phyloP scores from a whole-genome alignment of 306 rosid species.

The Citrullus mucosospermus region DNA sequence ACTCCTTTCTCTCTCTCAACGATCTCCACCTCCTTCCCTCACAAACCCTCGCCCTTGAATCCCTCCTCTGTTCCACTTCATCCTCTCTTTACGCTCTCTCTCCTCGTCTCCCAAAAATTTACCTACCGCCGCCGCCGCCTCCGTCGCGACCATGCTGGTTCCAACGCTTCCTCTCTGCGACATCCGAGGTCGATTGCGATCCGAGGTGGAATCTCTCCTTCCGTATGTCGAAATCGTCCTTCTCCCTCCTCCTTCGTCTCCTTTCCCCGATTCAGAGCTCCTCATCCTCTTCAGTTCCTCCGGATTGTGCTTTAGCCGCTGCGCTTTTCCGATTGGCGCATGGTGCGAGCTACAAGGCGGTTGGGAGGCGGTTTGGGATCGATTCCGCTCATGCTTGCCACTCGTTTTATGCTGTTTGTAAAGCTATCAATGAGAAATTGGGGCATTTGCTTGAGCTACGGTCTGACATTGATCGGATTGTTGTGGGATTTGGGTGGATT shows the following conservation, averaged over 20 bases:
- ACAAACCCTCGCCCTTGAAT: slow-evolving; percentile 6
- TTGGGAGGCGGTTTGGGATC: slow-evolving; percentile 46
- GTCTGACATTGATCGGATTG: slow-evolving; percentile 25
- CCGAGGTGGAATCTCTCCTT: slow-evolving; percentile 43
- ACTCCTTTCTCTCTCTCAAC: slow-evolving; percentile 47
- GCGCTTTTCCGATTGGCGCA: slow-evolving; percentile 66
- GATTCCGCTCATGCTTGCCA: slow-evolving; percentile 40
- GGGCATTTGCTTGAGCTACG: slow-evolving; percentile 52
- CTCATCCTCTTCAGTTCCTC: slow-evolving; percentile 22
- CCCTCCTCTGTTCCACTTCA: slow-evolving; percentile 10
- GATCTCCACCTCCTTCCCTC: slow-evolving; percentile 37
- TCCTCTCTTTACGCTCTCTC: slow-evolving; percentile 9
- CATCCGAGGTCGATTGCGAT: slow-evolving; percentile 14
- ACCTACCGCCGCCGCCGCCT: slow-evolving; percentile 10
- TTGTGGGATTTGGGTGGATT: slow-evolving; percentile 46
- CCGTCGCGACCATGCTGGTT: slow-evolving; percentile 37
- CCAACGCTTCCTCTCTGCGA: slow-evolving; percentile 41
- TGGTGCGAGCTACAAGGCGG: slow-evolving; percentile 43
- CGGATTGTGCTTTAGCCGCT: slow-evolving; percentile 47
- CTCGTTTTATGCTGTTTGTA: slow-evolving; percentile 42
- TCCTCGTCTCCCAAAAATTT: background rate
- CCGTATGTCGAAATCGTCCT: slow-evolving; percentile 53
- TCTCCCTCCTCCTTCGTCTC: slow-evolving; percentile 40
- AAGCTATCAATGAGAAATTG: slow-evolving; percentile 27
- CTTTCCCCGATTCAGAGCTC: slow-evolving; percentile 22